These are phyloP conservation scores for Dactylellina leptospora DNA, from an alignment of 2,329 filamentous ascomycete genomes.

Conservation along the genomic window DNA sequence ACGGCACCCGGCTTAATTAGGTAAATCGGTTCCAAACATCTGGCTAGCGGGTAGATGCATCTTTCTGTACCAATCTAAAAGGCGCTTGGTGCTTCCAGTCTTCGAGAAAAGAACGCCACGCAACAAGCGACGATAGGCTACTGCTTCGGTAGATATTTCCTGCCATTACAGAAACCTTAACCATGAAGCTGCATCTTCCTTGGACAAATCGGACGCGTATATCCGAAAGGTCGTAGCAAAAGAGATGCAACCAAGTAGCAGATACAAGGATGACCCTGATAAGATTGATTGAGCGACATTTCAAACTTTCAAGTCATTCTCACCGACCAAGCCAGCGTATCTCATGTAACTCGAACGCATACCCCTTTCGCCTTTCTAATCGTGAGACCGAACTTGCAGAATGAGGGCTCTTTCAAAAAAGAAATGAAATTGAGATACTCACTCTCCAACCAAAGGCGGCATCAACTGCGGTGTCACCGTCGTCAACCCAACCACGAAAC, in stretches of 20 bases:
- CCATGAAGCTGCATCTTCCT: not conserved
- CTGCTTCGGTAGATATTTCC: not conserved
- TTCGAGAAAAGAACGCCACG: not conserved
- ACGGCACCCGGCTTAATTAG: too few relatives aligned
- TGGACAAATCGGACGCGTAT: not conserved
- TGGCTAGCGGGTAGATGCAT: too few relatives aligned
- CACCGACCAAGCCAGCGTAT: too few relatives aligned
- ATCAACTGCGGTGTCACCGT: slow-evolving; percentile 83
- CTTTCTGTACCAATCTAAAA: too few relatives aligned
- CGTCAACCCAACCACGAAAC: slow-evolving; percentile 77
- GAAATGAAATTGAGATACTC: slow-evolving; percentile 13
- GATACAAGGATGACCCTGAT: not conserved
- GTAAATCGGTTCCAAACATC: too few relatives aligned
- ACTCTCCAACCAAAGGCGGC: slow-evolving; percentile 80
- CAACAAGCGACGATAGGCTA: slow-evolving; percentile 2
- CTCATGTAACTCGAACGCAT: too few relatives aligned
- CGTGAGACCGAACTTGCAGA: too few relatives aligned
- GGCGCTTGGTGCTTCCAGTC: too few relatives aligned
- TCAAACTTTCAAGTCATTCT: not conserved
- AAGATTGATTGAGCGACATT: not conserved
- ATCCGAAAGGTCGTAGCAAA: not conserved
- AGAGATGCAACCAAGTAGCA: not conserved
- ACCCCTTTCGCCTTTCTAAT: too few relatives aligned
- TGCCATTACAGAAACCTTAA: not conserved
- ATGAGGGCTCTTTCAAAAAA: too few relatives aligned